These are phyloP conservation scores for Verbascum thapsus DNA, from an alignment of 257 asterid genomes.

Conservation along the genomic window DNA sequence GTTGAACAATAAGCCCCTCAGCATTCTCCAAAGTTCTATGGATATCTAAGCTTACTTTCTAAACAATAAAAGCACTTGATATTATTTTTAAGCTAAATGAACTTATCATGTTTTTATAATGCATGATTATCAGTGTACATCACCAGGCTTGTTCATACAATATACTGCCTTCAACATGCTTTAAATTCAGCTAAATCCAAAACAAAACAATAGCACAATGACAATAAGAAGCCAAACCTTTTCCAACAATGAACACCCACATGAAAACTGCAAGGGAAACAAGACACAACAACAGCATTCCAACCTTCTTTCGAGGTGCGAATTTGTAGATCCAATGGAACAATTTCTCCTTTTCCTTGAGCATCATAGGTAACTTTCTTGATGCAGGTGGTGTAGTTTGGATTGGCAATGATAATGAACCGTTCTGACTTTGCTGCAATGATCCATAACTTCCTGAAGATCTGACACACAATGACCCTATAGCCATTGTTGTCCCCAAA, in stretches of 20 bases:
- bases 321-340: conserved; percentile 80
- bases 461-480: conserved; percentile 96
- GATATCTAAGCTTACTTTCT: background rate
- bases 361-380: conserved; percentile 75
- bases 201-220: background rate
- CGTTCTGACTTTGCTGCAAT: conserved; percentile 69
- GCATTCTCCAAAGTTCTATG: background rate
- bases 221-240: conserved; percentile 55
- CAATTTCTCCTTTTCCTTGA: conserved; percentile 77
- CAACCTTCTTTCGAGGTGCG: conserved; percentile 84
- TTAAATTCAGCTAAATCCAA: conserved; percentile 4
- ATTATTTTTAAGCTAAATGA: background rate
- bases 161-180: background rate
- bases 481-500: conserved; percentile 73
- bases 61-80: background rate
- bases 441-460: conserved; percentile 98
- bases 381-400: conserved; percentile 61
- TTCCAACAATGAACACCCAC: conserved; percentile 74
- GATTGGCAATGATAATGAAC: conserved; percentile 46
- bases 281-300: conserved; percentile 78
- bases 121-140: background rate
- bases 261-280: conserved; percentile 71
- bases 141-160: background rate
- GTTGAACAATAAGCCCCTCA: background rate
- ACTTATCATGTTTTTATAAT: background rate